Percentiles rank a stretch among this genome's conserved stretches.
These are phyloP conservation scores for Stylosanthes scabra DNA, from an alignment of 331 rosid species.

Conservation along the genomic window DNA sequence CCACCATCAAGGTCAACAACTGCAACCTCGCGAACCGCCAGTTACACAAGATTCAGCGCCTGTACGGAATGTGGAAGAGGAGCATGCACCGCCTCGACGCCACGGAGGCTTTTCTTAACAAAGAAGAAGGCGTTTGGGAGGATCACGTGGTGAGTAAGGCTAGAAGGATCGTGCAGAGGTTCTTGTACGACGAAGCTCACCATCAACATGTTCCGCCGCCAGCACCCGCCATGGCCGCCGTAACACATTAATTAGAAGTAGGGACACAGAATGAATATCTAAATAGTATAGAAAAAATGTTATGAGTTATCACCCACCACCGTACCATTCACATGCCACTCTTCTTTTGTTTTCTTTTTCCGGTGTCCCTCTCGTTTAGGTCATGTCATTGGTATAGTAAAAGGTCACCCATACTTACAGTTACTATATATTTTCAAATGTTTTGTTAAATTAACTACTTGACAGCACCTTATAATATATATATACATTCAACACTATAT, in stretches of 20 bases:
- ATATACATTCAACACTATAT: not conserved
- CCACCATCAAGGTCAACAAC: conserved; percentile 62
- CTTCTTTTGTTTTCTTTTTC: not conserved
- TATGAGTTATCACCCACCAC: not conserved
- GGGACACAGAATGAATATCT: conserved; percentile 33
- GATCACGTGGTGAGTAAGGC: conserved; percentile 52
- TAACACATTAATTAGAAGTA: conserved; percentile 47
- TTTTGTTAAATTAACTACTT: not conserved
- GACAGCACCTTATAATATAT: conserved; percentile 5
- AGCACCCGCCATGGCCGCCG: conserved; percentile 44
- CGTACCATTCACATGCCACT: conserved; percentile 31
- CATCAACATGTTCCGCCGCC: not conserved
- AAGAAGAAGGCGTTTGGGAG: conserved; percentile 58
- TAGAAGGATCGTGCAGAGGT: conserved; percentile 48
- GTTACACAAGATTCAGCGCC: conserved; percentile 60
- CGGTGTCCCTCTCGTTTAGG: not conserved
- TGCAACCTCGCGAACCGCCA: conserved; percentile 65
- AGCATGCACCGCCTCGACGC: conserved; percentile 74
- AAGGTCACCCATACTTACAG: not conserved
- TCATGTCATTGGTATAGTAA: not conserved
- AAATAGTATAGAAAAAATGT: not conserved
- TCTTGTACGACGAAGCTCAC: conserved; percentile 45
- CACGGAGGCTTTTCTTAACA: conserved; percentile 49
- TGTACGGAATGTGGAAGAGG: conserved; percentile 52
- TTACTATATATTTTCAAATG: not conserved